Percentiles rank a stretch among this genome's conserved stretches.
Conservation (phyloP, 495 filamentous ascomycete species). For the Penicillium bialowiezense region DNA sequence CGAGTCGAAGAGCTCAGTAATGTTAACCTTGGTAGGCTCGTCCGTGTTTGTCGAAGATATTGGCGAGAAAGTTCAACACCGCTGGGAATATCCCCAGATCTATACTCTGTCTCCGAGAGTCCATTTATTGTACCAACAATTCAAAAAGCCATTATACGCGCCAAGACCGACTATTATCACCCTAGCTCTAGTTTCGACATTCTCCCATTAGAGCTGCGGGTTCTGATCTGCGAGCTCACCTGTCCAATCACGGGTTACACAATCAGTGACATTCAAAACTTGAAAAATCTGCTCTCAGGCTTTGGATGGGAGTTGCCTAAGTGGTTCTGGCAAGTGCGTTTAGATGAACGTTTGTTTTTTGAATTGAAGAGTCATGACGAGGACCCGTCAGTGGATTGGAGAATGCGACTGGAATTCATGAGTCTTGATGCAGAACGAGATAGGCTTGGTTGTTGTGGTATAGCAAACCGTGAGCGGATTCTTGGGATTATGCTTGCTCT, state of each 20-base stretch:
- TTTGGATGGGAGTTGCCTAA: conserved; percentile 9
- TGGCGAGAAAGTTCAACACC: too few relatives aligned
- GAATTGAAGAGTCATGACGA: background rate
- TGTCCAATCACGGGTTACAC: conserved; percentile 6
- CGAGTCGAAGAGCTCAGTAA: background rate
- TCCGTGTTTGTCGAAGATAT: conserved; percentile 2
- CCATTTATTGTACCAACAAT: conserved; percentile 5
- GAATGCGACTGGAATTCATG: conserved; percentile 5
- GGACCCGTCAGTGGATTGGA: conserved; percentile 1
- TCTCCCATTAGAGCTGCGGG: conserved; percentile 3
- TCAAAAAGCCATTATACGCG: conserved; percentile 1
- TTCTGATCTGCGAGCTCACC: conserved; percentile 7
- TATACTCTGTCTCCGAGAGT: background rate
- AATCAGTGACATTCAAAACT: background rate
- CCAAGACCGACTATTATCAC: background rate
- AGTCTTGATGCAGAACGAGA: conserved; percentile 1
- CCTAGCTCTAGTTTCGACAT: background rate
- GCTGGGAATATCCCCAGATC: background rate
- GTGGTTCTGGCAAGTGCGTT: conserved; percentile 8
- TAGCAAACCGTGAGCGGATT: conserved; percentile 8
- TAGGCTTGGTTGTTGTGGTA: conserved; percentile 2
- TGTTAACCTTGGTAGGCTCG: background rate
- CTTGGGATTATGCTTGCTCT: conserved; percentile 1
- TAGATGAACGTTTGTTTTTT: conserved; percentile 4
- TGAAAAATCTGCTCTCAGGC: conserved; percentile 9